These are phyloP conservation scores for Cercospora citrullina DNA, from an alignment of 2,329 filamentous ascomycete genomes.

Conservation along the genomic window DNA sequence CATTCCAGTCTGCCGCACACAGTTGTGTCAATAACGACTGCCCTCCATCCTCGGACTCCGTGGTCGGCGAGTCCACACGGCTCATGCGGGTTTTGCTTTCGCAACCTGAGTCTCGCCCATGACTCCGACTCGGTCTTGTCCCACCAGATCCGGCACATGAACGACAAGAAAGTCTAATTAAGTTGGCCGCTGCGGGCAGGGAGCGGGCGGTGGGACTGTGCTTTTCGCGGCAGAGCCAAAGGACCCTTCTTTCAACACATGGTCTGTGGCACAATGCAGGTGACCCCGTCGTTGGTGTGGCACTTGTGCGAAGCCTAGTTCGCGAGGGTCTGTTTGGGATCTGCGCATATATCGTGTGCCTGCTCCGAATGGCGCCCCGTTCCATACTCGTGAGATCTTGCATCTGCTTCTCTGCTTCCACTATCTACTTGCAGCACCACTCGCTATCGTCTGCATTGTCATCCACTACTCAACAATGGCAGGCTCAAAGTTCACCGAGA, in stretches of 20 bases:
- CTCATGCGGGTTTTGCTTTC: background rate
- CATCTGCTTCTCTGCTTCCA: background rate
- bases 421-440: background rate
- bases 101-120: background rate
- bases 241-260: background rate
- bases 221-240: background rate
- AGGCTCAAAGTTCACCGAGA: slow-evolving; percentile 41
- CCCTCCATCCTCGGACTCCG: background rate
- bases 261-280: slow-evolving; percentile 1
- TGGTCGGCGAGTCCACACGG: background rate
- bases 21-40: background rate
- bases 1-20: background rate
- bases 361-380: background rate
- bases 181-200: background rate
- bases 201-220: background rate
- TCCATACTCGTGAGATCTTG: background rate
- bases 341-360: slow-evolving; percentile 11
- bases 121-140: slow-evolving; percentile 10
- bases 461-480: slow-evolving; percentile 29
- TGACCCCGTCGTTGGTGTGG: slow-evolving; percentile 5
- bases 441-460: background rate
- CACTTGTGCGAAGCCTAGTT: slow-evolving; percentile 6
- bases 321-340: slow-evolving; percentile 15
- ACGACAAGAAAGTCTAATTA: background rate
- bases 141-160: slow-evolving; percentile 8